Evolutionary conservation across 108 stramenopile genomes (phyloP).

Genomic region (Chaetoceros tenuissimus): DNA sequence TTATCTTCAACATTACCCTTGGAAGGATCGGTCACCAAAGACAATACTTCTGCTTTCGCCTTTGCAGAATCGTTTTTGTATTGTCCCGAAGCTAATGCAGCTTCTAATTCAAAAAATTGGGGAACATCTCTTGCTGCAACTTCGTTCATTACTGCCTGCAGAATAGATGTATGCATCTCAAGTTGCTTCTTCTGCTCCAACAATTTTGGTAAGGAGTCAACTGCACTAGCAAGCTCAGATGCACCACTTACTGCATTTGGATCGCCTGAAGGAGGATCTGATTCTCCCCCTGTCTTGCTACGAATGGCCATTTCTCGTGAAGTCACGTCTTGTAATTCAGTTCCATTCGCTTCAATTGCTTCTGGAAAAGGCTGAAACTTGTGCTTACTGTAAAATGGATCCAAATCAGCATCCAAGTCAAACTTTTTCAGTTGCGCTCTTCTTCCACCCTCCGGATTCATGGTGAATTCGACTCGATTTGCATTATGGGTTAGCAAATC

Average conservation of each 20-base stretch:
- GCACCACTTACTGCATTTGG: background rate
- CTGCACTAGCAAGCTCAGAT: slow-evolving; percentile 70
- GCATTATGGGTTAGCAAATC: slow-evolving; percentile 85
- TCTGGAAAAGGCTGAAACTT: slow-evolving; percentile 94
- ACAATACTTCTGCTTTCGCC: slow-evolving; percentile 73
- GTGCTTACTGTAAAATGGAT: slow-evolving; percentile 81
- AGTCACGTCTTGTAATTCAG: slow-evolving; percentile 89
- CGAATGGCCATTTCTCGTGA: slow-evolving; percentile 69
- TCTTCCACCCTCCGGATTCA: slow-evolving; percentile 19
- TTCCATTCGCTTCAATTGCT: slow-evolving; percentile 92
- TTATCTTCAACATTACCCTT: slow-evolving; percentile 96
- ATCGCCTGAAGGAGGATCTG: background rate
- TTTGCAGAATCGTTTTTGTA: slow-evolving; percentile 66
- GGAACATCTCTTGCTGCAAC: slow-evolving; percentile 95
- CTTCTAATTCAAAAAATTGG: slow-evolving; percentile 92
- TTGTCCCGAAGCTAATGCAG: slow-evolving; percentile 66
- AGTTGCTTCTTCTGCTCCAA: slow-evolving; percentile 92
- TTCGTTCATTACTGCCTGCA: slow-evolving; percentile 96
- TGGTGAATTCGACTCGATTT: slow-evolving; percentile 84
- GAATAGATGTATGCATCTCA: slow-evolving; percentile 93
- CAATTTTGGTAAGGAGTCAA: slow-evolving; percentile 91
- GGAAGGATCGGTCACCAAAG: slow-evolving; percentile 57
- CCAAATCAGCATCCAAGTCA: slow-evolving; percentile 87
- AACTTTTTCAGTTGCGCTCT: slow-evolving; percentile 78
- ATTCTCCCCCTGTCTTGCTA: slow-evolving; percentile 37